phyloP scores from a whole-genome alignment of 2,329 filamentous ascomycete species.

The Nannizzia gypsea region DNA sequence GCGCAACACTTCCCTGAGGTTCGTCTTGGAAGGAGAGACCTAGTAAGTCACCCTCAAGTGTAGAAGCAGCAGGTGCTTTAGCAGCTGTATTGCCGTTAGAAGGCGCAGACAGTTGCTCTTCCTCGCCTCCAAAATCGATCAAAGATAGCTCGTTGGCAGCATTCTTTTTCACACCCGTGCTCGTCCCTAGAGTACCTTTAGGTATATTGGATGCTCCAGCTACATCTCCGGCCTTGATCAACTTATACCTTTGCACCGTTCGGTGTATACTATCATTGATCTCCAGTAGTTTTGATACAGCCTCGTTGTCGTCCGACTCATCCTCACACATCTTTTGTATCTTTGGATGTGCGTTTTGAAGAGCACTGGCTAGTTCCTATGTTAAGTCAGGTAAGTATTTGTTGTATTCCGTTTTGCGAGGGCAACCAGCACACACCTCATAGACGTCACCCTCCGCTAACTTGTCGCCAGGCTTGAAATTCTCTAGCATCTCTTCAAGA shows the following conservation, averaged over 20 bases:
- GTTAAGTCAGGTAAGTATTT: conserved; percentile 8
- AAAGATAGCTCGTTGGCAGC: conserved; percentile 71
- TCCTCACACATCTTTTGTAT: conserved; percentile 99
- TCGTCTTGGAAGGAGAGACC: conserved; percentile 70
- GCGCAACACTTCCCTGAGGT: conserved; percentile 54
- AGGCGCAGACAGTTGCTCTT: conserved; percentile 42
- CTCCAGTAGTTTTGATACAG: conserved; percentile 85
- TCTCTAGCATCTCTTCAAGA: conserved; percentile 82
- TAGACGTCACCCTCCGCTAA: conserved; percentile 60
- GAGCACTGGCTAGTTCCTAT: conserved; percentile 72
- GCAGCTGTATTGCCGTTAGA: conserved; percentile 34
- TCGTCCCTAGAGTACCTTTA: conserved; percentile 62
- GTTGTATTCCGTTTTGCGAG: neutral
- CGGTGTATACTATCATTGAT: conserved; percentile 99
- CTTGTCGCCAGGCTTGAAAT: conserved; percentile 67
- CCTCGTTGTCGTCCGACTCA: conserved; percentile 92
- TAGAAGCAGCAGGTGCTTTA: conserved; percentile 39
- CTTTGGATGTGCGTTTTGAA: conserved; percentile 92
- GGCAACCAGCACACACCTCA: conserved; percentile 39
- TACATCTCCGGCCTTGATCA: conserved; percentile 89
- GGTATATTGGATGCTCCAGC: conserved; percentile 74
- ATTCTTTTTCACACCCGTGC: conserved; percentile 53
- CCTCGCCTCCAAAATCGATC: conserved; percentile 73
- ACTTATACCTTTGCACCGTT: conserved; percentile 87
- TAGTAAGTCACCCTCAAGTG: conserved; percentile 68